Base-by-base conservation (phyloP, 495 filamentous ascomycete species). In the Glonium stellatum region DNA sequence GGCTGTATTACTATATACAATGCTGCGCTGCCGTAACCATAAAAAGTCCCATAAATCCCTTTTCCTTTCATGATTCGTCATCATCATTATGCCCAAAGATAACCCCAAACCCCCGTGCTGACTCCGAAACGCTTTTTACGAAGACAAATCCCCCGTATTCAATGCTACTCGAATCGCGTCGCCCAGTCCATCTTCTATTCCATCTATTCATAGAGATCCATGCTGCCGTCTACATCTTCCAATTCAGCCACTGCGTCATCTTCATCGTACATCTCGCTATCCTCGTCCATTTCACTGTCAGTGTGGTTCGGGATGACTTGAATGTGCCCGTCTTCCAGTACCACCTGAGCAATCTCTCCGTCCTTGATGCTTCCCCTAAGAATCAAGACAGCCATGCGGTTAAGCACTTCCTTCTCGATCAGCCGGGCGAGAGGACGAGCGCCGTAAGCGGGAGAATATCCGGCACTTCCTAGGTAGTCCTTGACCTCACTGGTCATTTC, bases 321-420 rank as follows among this genome's bases (percentile, higher is more conserved):
- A 35, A 97, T 83, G 70, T 87, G 87, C 36, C 86, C 85, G 60
- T 88, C 80, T 54, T 83, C 82, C 69, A 97, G 76, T 36, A 88
- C 83, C 37, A 97, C 89, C 22, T 80, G 76, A 2, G 92, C 93
- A 1, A 71, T 69, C 74, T 98, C 93, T 22, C 91, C 90, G 68
- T 98, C 92, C 64, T 78, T 80, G 69, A 98, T 85, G 42, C 79
- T 82, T 53, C 91, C 91, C 35, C 90, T 80, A 13, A 98, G 81
- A 53, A 98, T 89, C 56, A 96, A 79, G 23, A 98, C 86, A 0
- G 93, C 93, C 56, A 98, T 75, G 35, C 85, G 85, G 72, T 98
- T 98, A 61, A 98, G 82, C 31, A 98, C 88, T 72, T 98, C 93
- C 73, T 90, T 89, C 77, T 98, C 92, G 61, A 98, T 95, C 63